Evolutionary conservation across 371 early-diverging fungal species (phyloP).

Genomic region (Mucor piriformis): DNA sequence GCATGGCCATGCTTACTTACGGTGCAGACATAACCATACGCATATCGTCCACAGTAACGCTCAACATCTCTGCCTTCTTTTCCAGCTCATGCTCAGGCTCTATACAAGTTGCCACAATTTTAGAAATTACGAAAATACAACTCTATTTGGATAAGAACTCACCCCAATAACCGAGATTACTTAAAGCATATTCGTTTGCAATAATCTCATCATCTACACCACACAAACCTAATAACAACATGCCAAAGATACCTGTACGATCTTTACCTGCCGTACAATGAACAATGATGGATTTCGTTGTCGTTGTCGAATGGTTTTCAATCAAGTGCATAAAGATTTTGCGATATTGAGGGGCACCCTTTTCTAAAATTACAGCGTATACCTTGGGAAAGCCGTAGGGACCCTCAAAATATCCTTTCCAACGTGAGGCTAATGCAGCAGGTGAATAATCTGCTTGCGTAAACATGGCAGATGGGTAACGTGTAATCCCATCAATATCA

Average conservation of each 20-base stretch:
- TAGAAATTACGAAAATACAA: too few species aligned
- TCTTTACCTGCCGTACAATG: slow-evolving; percentile 93
- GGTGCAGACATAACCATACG: slow-evolving; percentile 54
- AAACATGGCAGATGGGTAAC: slow-evolving; percentile 61
- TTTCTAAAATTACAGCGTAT: slow-evolving; percentile 58
- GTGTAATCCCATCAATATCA: slow-evolving; percentile 33
- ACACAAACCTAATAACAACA: slow-evolving; percentile 70
- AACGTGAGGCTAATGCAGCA: slow-evolving; percentile 60
- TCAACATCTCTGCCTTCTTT: slow-evolving; percentile 36
- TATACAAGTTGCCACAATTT: too few species aligned
- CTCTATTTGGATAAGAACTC: too few species aligned
- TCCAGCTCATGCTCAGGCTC: slow-evolving; percentile 43
- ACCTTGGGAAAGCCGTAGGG: slow-evolving; percentile 61
- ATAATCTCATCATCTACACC: slow-evolving; percentile 78
- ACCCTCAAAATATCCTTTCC: slow-evolving; percentile 63
- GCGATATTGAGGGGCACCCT: slow-evolving; percentile 50
- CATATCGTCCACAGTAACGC: slow-evolving; percentile 38
- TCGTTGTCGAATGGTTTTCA: slow-evolving; percentile 50
- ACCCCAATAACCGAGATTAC: slow-evolving; percentile 57
- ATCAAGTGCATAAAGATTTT: slow-evolving; percentile 60
- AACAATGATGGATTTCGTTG: slow-evolving; percentile 64
- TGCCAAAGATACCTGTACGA: slow-evolving; percentile 81
- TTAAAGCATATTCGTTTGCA: slow-evolving; percentile 76
- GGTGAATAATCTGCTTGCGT: slow-evolving; percentile 64
- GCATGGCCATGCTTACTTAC: too few species aligned